Base-by-base conservation (phyloP, 164 flowering plant genomes). In the Malania oleifera region DNA sequence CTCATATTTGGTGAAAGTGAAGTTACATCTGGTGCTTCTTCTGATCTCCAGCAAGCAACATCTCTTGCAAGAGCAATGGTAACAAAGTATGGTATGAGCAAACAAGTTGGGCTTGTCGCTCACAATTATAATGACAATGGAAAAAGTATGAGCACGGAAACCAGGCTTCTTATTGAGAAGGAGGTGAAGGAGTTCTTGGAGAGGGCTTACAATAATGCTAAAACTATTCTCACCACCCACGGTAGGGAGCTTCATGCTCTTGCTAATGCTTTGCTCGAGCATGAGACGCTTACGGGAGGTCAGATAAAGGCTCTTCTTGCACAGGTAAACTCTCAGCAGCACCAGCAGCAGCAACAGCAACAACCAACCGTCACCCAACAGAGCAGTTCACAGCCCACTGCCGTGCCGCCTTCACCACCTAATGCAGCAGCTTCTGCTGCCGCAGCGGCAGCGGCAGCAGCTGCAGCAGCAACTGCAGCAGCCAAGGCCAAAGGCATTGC, bases 1-100 rank as follows among this genome's bases (percentile, higher is more conserved):
- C 87, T 95, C 56, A 83, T 95, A 19, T 95, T 95, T 65, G 98
- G 98, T 23, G 95, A 90, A 51, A 81, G 61, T 56, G 95, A 90
- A 64, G 91, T 90, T 17, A 85, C 97, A 15, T 80, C 95, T 5
- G 95, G 97, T 53, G 91, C 92, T 13, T 84, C 91, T 15, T 74
- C 81, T 12, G 97, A 90, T 69, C 84, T 90, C 44, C 68, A 77
- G 52, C 85, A 81, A 60, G 97, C 97, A 39, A 90, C 97, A 7
- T 63, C 62, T 18, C 70, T 90, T 35, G 97, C 97, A 2, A 74
- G 89, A 67, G 81, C 83, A 11, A 90, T 90, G 97, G 89, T 90
- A 17, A 90, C 97, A 3, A 85, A 82, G 68, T 90, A 77, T 51
- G 97, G 97, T 19, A 95, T 91, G 99, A 89, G 97, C 78, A 80